Base-by-base conservation (phyloP, 176 grass and related monocot species). In the Paspalum vaginatum region DNA sequence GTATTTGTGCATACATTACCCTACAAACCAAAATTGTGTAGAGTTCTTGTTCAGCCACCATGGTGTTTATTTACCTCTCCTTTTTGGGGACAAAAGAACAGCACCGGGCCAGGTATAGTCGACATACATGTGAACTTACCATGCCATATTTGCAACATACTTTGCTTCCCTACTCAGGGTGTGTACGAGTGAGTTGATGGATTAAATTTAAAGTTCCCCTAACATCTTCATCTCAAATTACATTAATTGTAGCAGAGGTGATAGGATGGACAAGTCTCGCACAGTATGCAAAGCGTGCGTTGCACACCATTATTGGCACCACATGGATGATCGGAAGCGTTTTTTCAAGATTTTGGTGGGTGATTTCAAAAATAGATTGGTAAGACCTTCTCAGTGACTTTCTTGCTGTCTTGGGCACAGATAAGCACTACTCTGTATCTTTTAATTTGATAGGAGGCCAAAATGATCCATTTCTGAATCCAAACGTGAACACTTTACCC, bases 271-370 rank as follows among this genome's bases (percentile, higher is more conserved):
- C 51, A 81, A 51, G 59, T 41, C 45, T 59, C 10, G 6, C 22
- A 11, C 37, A 38, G 37, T 27, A 21, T 81, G 52, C 60, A 75
- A 75, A 42, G 45, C 73, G 48, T 77, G 83, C 48, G 9, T 61
- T 51, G 68, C 11, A 45, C 11, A 49, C 38, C 59, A 76, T 70
- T 81, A 78, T 75, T 74, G 71, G 87, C 64, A 61, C 43, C 59
- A 69, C 20, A 68, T 71, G 72, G 50, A 62, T 51, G 37, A 77
- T 22, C 56, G 16, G 13, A 42, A 81, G 57, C 4, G 64, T 58
- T 91, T 91, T 48, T 49, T 66, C 63, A 88, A 85, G 81, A 0
- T 70, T 78, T 79, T 91, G 77, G 16, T 56, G 5, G 72, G 57
- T 51, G 78, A 81, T 78, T 74, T 85, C 51, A 74, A 60, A 65